phyloP scores from a whole-genome alignment of 176 grass and related monocot genomes.

The Poa annua region DNA sequence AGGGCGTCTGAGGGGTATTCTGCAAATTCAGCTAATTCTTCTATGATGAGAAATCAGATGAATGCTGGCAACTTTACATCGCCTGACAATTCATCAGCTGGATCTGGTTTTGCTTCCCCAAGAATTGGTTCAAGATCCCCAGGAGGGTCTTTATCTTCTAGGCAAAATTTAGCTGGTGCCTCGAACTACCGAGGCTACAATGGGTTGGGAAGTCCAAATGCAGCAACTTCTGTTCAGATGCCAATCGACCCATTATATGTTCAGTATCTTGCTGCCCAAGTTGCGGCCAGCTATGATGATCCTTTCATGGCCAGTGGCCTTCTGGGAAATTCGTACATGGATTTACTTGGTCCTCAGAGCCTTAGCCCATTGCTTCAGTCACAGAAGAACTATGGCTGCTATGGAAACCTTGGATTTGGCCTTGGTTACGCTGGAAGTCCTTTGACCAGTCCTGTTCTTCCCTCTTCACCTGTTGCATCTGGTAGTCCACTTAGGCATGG shows the following conservation, averaged over 20 bases:
- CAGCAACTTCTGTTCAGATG: conserved; percentile 52
- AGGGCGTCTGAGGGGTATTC: conserved; percentile 49
- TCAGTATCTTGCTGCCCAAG: conserved; percentile 64
- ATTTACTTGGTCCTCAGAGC: conserved; percentile 66
- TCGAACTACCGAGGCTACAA: conserved; percentile 58
- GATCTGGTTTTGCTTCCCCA: conserved; percentile 58
- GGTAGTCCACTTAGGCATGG: conserved; percentile 69
- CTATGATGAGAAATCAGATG: conserved; percentile 56
- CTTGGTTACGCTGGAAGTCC: conserved; percentile 59
- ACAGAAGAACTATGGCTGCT: conserved; percentile 65
- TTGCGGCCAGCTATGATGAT: conserved; percentile 58
- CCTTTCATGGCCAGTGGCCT: conserved; percentile 46
- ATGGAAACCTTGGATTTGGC: conserved; percentile 59
- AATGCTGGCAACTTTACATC: conserved; percentile 59
- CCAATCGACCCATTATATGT: conserved; percentile 59
- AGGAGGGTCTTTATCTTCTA: conserved; percentile 51
- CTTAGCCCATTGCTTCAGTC: conserved; percentile 63
- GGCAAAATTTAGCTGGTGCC: conserved; percentile 55
- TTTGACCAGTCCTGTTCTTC: conserved; percentile 53
- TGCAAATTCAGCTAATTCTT: conserved; percentile 52
- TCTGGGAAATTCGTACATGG: conserved; percentile 58
- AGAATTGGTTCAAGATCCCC: conserved; percentile 53
- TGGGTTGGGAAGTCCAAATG: conserved; percentile 54
- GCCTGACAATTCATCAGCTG: conserved; percentile 46
- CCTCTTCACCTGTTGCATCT: conserved; percentile 56